Evolutionary conservation across 345 rosid species (phyloP), one percentile per base, ranked within the genome.

Genomic region (Hibiscus trionum): DNA sequence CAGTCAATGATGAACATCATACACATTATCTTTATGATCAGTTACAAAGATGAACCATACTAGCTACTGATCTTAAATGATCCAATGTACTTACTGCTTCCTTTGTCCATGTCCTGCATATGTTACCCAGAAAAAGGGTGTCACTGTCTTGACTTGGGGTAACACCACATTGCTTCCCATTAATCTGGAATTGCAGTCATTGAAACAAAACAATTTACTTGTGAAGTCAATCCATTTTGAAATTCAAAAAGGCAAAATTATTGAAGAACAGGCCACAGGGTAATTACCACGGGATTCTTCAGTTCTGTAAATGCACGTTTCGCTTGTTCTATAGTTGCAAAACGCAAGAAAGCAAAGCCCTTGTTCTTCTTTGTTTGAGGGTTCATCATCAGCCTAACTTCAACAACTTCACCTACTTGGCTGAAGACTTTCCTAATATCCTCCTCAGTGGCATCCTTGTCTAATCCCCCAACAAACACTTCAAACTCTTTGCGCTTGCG

Each of bases 151-250:
- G 96, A 81, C 98, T 90, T 64, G 98, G 93, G 68, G 90, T 88
- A 77, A 95, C 98, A 78, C 96, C 98, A 70, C 99, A 95, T 61
- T 92, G 88, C 83, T 92, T 95, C 80, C 99, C 99, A 66, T 95
- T 88, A 71, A 95, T 90, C 99, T 95, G 89, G 82, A 90, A 84
- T 78, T 75, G 78, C 80, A 86, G 69, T 74, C 73, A 83, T 76
- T 24, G 73, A 71, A 78, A 80, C 58, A 72, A 63, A 58, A 75
- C 52, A 74, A 72, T 78, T 75, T 73, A 70, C 69, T 60, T 63
- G 66, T 59, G 56, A 78, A 84, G 77, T 73, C 11, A 78, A 71
- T 55, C 77, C 73, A 74, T 66, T 78, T 49, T 71, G 61, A 77
- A 69, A 75, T 77, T 67, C 77, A 77, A 76, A 81, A 69, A 72